phyloP scores from a whole-genome alignment of 2,329 filamentous ascomycete species.

The Aspergillus sp. region DNA sequence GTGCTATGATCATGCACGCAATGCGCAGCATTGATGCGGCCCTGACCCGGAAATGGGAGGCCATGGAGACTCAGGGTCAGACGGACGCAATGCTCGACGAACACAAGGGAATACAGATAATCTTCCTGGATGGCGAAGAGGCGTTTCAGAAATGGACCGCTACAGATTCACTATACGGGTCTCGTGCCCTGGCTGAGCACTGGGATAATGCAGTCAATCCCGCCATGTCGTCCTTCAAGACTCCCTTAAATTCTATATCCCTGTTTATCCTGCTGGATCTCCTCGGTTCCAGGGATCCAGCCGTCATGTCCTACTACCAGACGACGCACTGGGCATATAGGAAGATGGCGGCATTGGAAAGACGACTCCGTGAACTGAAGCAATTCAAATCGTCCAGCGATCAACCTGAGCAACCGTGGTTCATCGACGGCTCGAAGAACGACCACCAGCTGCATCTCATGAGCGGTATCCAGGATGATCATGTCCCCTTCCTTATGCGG shows the following conservation, averaged over 20 bases:
- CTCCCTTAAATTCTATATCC: slow-evolving; percentile 67
- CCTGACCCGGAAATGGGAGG: slow-evolving; percentile 72
- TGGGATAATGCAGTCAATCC: slow-evolving; percentile 69
- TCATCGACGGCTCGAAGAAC: slow-evolving; percentile 56
- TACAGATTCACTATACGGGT: slow-evolving; percentile 79
- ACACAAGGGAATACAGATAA: slow-evolving; percentile 74
- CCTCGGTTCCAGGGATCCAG: slow-evolving; percentile 61
- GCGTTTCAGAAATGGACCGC: slow-evolving; percentile 75
- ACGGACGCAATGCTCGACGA: slow-evolving; percentile 52
- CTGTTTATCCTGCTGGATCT: slow-evolving; percentile 90
- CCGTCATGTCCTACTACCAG: slow-evolving; percentile 76
- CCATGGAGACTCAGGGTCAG: slow-evolving; percentile 55
- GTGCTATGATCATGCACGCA: slow-evolving; percentile 84
- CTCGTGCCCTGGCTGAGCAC: slow-evolving; percentile 67
- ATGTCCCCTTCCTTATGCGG: slow-evolving; percentile 77
- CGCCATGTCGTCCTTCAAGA: slow-evolving; percentile 65
- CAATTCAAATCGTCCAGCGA: slow-evolving; percentile 53
- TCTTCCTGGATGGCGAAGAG: slow-evolving; percentile 90
- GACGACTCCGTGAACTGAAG: slow-evolving; percentile 58
- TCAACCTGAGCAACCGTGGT: slow-evolving; percentile 43
- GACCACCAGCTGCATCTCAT: slow-evolving; percentile 40
- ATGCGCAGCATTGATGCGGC: slow-evolving; percentile 72
- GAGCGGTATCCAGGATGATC: slow-evolving; percentile 69
- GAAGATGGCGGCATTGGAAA: slow-evolving; percentile 64
- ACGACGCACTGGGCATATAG: slow-evolving; percentile 91